Conservation (phyloP, 495 filamentous ascomycete genomes). For the Lentithecium fluviatile region DNA sequence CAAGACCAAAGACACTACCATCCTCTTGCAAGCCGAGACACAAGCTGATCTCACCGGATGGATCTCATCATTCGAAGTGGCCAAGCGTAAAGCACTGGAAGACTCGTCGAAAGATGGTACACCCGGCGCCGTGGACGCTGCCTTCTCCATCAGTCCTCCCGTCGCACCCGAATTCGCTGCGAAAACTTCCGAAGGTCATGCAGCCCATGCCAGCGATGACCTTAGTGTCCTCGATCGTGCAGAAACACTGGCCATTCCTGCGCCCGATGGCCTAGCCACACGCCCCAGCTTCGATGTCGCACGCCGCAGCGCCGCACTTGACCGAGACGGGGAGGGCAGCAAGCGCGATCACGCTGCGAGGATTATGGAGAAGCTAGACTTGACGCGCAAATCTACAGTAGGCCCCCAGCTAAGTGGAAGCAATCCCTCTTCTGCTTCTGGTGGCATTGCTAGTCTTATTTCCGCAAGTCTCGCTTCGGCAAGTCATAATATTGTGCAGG, state of each 20-base stretch:
- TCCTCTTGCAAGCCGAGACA: conserved; percentile 89
- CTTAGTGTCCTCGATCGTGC: conserved; percentile 55
- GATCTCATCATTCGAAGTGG: conserved; percentile 87
- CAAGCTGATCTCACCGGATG: conserved; percentile 86
- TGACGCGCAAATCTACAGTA: conserved; percentile 75
- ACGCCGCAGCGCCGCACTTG: conserved; percentile 50
- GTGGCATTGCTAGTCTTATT: conserved; percentile 84
- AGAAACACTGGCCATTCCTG: conserved; percentile 65
- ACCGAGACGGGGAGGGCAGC: conserved; percentile 58
- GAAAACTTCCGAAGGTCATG: conserved; percentile 66
- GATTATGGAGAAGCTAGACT: conserved; percentile 88
- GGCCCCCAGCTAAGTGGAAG: conserved; percentile 37
- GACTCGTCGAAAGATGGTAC: conserved; percentile 64
- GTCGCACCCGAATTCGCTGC: conserved; percentile 86
- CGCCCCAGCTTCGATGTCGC: conserved; percentile 72
- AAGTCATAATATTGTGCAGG: conserved; percentile 71
- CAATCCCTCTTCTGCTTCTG: conserved; percentile 47
- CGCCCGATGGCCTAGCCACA: conserved; percentile 55
- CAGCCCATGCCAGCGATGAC: conserved; percentile 60
- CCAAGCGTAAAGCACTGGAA: conserved; percentile 88
- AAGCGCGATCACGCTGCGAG: conserved; percentile 76
- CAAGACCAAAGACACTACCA: conserved; percentile 91
- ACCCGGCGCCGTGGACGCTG: conserved; percentile 68
- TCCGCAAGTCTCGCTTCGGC: conserved; percentile 86
- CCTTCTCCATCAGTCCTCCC: conserved; percentile 88